Evolutionary conservation across 140 eudicot genomes (phyloP).

Genomic region (Senecio squalidus): DNA sequence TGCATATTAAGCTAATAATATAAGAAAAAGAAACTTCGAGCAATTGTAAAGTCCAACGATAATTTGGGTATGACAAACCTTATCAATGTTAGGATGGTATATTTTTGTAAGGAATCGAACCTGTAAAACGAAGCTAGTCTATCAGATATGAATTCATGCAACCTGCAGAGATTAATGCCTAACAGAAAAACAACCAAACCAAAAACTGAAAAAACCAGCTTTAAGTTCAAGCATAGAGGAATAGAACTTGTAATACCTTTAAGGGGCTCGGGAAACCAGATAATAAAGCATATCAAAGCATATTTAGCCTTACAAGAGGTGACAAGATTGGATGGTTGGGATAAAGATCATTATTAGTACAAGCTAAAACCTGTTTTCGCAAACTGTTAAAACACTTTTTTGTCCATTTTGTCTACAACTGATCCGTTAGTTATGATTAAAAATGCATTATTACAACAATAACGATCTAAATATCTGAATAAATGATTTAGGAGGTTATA

Average conservation of each 20-base stretch:
- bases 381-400: too few relatives aligned
- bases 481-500: too few relatives aligned
- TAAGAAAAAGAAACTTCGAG: slow-evolving; percentile 7
- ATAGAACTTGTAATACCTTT: not conserved
- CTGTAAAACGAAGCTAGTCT: slow-evolving; percentile 33
- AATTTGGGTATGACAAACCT: slow-evolving; percentile 41
- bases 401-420: too few relatives aligned
- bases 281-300: not conserved
- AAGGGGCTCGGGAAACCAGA: not conserved
- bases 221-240: not conserved
- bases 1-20: slow-evolving; percentile 20
- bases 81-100: slow-evolving; percentile 95
- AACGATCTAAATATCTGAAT: too few relatives aligned
- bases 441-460: too few relatives aligned
- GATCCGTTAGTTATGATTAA: too few relatives aligned
- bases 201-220: too few relatives aligned
- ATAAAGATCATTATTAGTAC: too few relatives aligned
- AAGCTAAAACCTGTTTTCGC: too few relatives aligned
- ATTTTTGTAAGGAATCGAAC: slow-evolving; percentile 94
- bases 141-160: not conserved
- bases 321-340: too few relatives aligned
- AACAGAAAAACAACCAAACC: too few relatives aligned
- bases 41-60: not conserved
- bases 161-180: too few relatives aligned
- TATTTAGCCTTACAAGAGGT: not conserved